These are phyloP conservation scores for Penicillium pulvis DNA, from an alignment of 495 filamentous ascomycete genomes.

Conservation along the genomic window DNA sequence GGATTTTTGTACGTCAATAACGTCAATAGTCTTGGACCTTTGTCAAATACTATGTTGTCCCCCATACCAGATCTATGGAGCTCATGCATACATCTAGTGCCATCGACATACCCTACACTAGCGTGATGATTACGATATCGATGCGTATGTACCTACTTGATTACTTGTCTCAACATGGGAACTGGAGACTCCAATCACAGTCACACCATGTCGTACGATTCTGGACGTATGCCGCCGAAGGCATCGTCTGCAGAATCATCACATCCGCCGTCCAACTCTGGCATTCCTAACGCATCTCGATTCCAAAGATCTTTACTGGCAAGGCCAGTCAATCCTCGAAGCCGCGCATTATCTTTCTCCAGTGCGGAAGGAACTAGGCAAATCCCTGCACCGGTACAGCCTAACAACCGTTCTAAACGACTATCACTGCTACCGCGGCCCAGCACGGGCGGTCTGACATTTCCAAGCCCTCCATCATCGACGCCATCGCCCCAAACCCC, in stretches of 20 bases:
- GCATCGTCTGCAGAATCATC: constrained; percentile 31
- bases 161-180: constrained; percentile 33
- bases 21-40: background rate
- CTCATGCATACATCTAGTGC: constrained; percentile 13
- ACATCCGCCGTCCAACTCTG: constrained; percentile 21
- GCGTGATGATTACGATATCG: constrained; percentile 40
- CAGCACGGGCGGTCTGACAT: constrained; percentile 24
- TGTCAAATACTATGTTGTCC: background rate
- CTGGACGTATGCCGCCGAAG: constrained; percentile 38
- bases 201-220: constrained; percentile 44
- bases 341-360: constrained; percentile 35
- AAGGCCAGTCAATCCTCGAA: constrained; percentile 28
- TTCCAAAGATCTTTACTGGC: constrained; percentile 33
- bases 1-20: constrained; percentile 4
- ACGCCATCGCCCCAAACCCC: constrained; percentile 18
- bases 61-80: background rate
- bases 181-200: constrained; percentile 24
- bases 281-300: constrained; percentile 17
- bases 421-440: constrained; percentile 38
- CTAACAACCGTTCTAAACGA: constrained; percentile 27
- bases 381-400: constrained; percentile 26
- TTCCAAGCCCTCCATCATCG: constrained; percentile 22
- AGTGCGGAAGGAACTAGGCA: constrained; percentile 29
- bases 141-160: constrained; percentile 27
- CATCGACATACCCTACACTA: constrained; percentile 10